Conservation (phyloP, 352 stramenopile species). For the Pythium phragmitis region DNA sequence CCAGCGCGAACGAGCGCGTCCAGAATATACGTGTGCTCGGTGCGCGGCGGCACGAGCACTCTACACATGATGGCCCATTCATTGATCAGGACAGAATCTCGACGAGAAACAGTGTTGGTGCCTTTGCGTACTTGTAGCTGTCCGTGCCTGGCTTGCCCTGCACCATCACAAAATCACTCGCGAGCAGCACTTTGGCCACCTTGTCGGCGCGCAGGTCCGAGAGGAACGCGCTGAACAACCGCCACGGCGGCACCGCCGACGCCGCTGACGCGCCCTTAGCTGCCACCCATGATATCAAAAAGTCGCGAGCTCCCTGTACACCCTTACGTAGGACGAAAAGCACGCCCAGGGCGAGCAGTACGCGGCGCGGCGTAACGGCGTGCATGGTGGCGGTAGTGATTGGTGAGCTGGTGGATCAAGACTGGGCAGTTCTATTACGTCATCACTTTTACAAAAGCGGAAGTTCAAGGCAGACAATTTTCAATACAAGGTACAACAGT, state of each 20-base stretch:
- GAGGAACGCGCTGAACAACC: conserved; percentile 75
- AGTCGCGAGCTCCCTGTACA: conserved; percentile 29
- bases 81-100: not conserved
- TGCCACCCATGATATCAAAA: conserved; percentile 27
- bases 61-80: conserved; percentile 24
- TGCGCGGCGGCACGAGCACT: conserved; percentile 72
- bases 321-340: conserved; percentile 44
- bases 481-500: conserved; percentile 4
- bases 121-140: conserved; percentile 52
- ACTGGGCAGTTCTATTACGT: conserved; percentile 17
- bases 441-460: conserved; percentile 18
- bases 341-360: conserved; percentile 39
- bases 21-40: conserved; percentile 66
- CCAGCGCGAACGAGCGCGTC: conserved; percentile 56
- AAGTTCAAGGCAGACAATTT: conserved; percentile 3
- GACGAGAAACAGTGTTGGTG: not conserved
- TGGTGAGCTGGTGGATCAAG: not conserved
- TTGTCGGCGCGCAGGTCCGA: conserved; percentile 42
- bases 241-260: conserved; percentile 35
- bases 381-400: conserved; percentile 4
- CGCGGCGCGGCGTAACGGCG: conserved; percentile 26
- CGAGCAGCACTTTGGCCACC: conserved; percentile 67
- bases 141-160: conserved; percentile 39
- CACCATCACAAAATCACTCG: conserved; percentile 56
- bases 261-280: conserved; percentile 15